Percentiles rank a stretch among this genome's conserved stretches.
These are phyloP conservation scores for Lasiodiplodia hormozganensis DNA, from an alignment of 2,329 filamentous ascomycete genomes.

Conservation along the genomic window DNA sequence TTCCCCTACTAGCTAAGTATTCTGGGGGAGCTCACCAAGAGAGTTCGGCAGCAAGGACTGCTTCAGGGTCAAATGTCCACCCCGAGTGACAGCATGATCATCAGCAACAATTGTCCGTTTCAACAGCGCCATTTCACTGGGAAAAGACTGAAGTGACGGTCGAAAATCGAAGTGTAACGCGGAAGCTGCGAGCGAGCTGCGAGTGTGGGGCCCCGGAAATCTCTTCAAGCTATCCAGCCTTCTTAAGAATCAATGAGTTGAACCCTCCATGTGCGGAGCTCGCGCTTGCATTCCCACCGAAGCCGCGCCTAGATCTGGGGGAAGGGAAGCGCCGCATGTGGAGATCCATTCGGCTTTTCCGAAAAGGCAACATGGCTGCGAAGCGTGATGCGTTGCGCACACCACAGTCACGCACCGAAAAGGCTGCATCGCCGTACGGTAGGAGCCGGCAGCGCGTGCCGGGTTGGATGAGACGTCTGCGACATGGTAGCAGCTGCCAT, in stretches of 20 bases:
- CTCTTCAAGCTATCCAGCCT: not conserved
- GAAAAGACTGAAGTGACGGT: not conserved
- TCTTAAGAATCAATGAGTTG: not conserved
- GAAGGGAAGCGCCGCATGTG: not conserved
- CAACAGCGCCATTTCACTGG: constrained; percentile 2
- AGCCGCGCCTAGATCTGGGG: not conserved
- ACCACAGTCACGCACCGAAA: not conserved
- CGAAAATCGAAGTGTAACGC: not conserved
- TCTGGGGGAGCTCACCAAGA: constrained; percentile 27
- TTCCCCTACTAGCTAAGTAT: not conserved
- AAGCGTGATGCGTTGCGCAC: not conserved
- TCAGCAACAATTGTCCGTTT: constrained; percentile 32
- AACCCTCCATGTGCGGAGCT: not conserved
- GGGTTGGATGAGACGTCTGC: not conserved
- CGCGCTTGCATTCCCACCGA: constrained; percentile 1
- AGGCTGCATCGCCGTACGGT: not conserved
- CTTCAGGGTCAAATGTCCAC: constrained; percentile 32
- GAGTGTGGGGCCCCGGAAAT: constrained; percentile 5
- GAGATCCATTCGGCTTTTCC: constrained; percentile 11
- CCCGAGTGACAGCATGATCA: constrained; percentile 33
- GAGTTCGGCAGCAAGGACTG: constrained; percentile 32
- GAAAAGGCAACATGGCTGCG: constrained; percentile 7
- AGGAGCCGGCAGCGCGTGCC: constrained; percentile 2
- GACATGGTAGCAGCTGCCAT: not conserved
- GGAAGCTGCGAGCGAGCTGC: not conserved